Conservation (phyloP, 1,284 basidiomycete species). For the Porogramme epimiltina region DNA sequence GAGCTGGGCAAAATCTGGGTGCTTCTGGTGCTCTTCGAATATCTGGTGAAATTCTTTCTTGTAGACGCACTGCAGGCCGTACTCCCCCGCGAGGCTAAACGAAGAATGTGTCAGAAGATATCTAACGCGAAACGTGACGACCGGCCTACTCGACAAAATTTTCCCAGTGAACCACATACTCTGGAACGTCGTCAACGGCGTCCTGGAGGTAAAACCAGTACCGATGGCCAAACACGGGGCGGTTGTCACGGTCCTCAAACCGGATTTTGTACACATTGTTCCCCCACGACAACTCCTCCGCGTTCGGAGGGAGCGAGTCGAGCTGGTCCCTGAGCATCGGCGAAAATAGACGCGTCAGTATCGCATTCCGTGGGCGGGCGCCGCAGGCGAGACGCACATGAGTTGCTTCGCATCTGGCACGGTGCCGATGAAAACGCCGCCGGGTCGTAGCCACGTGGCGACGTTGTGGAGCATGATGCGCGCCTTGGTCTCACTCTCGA, state of each 20-base stretch:
- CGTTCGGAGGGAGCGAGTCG: constrained; percentile 61
- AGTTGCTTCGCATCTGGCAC: constrained; percentile 86
- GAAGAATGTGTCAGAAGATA: background rate
- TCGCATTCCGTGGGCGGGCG: background rate
- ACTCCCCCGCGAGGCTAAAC: constrained; percentile 81
- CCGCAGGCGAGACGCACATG: constrained; percentile 54
- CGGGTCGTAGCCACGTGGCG: constrained; percentile 74
- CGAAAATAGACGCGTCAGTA: constrained; percentile 13
- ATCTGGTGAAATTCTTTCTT: constrained; percentile 89
- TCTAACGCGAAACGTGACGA: constrained; percentile 16
- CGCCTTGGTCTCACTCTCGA: constrained; percentile 86
- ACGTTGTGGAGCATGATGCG: constrained; percentile 95
- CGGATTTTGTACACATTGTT: constrained; percentile 89
- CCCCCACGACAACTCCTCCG: constrained; percentile 78
- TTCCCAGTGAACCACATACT: constrained; percentile 95
- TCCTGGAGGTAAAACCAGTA: constrained; percentile 95
- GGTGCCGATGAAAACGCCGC: constrained; percentile 93
- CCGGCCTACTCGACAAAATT: constrained; percentile 87
- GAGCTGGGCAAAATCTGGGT: constrained; percentile 77
- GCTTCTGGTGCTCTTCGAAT: constrained; percentile 75
- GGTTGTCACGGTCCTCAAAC: constrained; percentile 72
- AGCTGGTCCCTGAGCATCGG: constrained; percentile 66
- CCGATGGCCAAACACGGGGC: constrained; percentile 83
- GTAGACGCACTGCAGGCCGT: constrained; percentile 76
- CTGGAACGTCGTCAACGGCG: constrained; percentile 96